Evolutionary conservation across 768 basidiomycete genomes (phyloP).

Genomic region (Mycena vitilis): DNA sequence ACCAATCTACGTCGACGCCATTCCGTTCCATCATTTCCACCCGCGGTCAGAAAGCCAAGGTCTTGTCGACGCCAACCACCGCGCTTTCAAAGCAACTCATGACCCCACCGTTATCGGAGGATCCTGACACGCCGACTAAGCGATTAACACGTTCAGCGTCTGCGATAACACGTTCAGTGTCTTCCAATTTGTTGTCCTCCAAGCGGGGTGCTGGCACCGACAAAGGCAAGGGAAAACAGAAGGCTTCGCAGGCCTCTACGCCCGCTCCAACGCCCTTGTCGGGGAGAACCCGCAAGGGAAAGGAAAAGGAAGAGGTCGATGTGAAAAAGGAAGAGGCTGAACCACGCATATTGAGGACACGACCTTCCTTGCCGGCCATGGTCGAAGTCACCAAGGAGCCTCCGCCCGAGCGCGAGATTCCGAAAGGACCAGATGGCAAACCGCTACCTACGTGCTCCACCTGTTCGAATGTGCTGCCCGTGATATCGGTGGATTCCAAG

Average conservation of each 20-base stretch:
- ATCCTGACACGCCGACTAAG: conserved; percentile 49
- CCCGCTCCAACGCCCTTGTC: conserved; percentile 39
- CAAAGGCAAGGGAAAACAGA: conserved; percentile 47
- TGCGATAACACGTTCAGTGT: conserved; percentile 20
- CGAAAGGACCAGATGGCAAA: conserved; percentile 72
- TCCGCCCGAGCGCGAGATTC: conserved; percentile 54
- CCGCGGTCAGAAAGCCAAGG: conserved; percentile 63
- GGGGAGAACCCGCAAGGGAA: conserved; percentile 40
- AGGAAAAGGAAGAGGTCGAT: conserved; percentile 46
- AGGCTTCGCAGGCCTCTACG: conserved; percentile 45
- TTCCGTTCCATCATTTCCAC: conserved; percentile 72
- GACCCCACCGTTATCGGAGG: conserved; percentile 62
- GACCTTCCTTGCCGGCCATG: conserved; percentile 52
- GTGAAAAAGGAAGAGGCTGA: conserved; percentile 67
- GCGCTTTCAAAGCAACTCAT: conserved; percentile 49
- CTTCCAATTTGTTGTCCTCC: conserved; percentile 11
- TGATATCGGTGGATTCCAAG: conserved; percentile 80
- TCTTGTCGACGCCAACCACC: conserved; percentile 18
- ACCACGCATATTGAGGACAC: conserved; percentile 61
- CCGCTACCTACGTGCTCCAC: conserved; percentile 78
- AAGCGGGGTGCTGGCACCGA: conserved; percentile 18
- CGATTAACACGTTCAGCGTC: conserved; percentile 41
- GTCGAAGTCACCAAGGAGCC: conserved; percentile 52
- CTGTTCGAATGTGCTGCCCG: conserved; percentile 76
- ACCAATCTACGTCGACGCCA: conserved; percentile 50